Evolutionary conservation across 495 filamentous ascomycete genomes (phyloP), one percentile per base, ranked within the genome.

Genomic region (Daldinia decipiens): DNA sequence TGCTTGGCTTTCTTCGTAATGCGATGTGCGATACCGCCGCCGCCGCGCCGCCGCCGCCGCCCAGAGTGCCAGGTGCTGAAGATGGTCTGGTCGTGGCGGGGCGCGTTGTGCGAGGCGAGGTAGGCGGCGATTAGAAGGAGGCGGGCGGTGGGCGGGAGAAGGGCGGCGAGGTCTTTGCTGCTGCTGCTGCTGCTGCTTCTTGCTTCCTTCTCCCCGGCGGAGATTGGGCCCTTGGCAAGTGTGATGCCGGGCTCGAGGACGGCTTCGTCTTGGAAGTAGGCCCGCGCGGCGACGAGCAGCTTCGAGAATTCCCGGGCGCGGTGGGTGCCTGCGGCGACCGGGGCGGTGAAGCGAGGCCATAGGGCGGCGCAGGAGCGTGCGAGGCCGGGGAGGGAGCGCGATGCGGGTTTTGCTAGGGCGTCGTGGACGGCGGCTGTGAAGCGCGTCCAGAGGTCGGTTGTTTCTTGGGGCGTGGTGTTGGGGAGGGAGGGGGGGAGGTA

Each of bases 121-220:
- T 97, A 99, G 21, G 94, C 89, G 54, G 94, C 91, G 39, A 95
- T 86, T 13, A 99, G 86, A 62, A 98, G 87, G 40, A 93, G 82
- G 51, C 92, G 90, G 21, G 95, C 90, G 74, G 92, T 93, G 70
- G 92, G 91, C 11, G 94, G 93, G 26, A 98, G 85, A 29, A 86
- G 84, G 68, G 75, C 31, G 1, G 84, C 78, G 1, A 81, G 74
- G 68, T 78, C 79, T 3, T 74, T 72, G 17, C 53, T 59, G 39
- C 70, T 62, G 52, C 53, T 59, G 39, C 70, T 62, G 52, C 29
- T 29, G 31, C 59, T 27, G 4, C 26, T 27, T 27, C 26, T 34
- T 31, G 43, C 58, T 55, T 67, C 38, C 60, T 63, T 43, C 50
- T 26, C 7, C 19, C 13, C 24, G 6, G 59, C 74, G 47, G 43